Evolutionary conservation across 2,329 filamentous ascomycete species (phyloP).

Genomic region (Pseudogymnoascus sp.): DNA sequence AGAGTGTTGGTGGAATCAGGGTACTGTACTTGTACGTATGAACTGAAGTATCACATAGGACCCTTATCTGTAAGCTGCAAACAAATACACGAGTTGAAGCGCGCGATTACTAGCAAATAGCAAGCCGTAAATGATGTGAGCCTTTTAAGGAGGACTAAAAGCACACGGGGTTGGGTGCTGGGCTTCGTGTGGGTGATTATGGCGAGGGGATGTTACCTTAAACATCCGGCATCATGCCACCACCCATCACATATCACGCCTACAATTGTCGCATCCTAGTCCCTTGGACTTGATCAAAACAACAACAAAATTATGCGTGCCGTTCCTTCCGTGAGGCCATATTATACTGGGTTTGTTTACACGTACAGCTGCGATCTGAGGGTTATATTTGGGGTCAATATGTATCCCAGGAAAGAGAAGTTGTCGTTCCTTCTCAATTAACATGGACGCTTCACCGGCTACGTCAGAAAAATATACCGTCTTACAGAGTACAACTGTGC

Average conservation of each 20-base stretch:
- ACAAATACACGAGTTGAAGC: background rate
- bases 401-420: background rate
- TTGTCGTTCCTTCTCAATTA: background rate
- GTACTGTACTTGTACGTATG: background rate
- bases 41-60: background rate
- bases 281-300: background rate
- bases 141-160: background rate
- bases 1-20: background rate
- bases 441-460: background rate
- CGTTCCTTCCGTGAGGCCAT: background rate
- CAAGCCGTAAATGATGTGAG: background rate
- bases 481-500: background rate
- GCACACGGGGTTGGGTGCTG: background rate
- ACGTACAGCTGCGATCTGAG: background rate
- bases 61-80: background rate
- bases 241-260: background rate
- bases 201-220: background rate
- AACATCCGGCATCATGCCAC: background rate
- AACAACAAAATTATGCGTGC: background rate
- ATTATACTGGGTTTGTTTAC: background rate
- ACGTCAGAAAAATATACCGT: background rate
- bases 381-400: slow-evolving; percentile 7
- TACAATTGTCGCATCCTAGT: background rate
- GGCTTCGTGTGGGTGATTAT: background rate
- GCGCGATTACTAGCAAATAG: background rate